These are phyloP conservation scores for Scenedesmus sp. DNA, from an alignment of 163 green algal genomes.

Conservation along the genomic window DNA sequence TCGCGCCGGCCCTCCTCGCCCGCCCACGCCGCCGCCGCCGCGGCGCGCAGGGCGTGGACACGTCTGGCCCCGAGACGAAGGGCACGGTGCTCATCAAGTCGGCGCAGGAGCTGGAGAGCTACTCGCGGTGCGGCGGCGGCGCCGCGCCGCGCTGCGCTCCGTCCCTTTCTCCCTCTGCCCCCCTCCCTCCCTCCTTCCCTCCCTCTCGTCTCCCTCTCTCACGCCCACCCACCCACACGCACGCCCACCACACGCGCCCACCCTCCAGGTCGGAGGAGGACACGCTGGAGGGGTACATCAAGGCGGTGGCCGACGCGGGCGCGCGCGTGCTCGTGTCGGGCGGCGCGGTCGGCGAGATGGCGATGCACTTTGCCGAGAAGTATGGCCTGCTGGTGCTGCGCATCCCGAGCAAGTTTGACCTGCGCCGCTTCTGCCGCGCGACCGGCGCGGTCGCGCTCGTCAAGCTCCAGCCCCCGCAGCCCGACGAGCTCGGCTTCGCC, in stretches of 20 bases:
- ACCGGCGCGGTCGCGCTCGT: conserved; percentile 68
- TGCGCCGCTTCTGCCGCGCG: conserved; percentile 94
- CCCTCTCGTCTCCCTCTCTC: no score
- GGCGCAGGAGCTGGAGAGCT: conserved; percentile 94
- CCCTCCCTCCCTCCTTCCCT: neutral
- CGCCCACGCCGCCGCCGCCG: no score
- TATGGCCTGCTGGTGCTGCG: conserved; percentile 93
- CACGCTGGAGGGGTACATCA: conserved; percentile 92
- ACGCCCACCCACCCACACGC: no score
- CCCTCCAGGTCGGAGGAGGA: conserved; percentile 82
- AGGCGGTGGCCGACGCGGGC: conserved; percentile 78
- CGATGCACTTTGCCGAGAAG: conserved; percentile 98
- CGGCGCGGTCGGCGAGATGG: conserved; percentile 85
- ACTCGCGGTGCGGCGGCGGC: conserved; percentile 66
- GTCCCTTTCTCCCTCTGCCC: no score
- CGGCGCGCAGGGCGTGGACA: conserved; percentile 93
- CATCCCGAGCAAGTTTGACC: conserved; percentile 98
- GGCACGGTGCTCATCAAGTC: conserved; percentile 97
- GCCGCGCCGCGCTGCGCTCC: neutral
- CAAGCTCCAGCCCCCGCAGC: conserved; percentile 71
- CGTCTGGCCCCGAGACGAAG: conserved; percentile 95
- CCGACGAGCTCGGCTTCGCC: conserved; percentile 93
- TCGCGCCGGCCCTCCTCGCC: no score
- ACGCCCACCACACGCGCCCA: no score
- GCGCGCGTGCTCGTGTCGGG: conserved; percentile 56